A percentile compares a stretch with the other conserved stretches of the same genome.
phyloP scores from a whole-genome alignment of 1,139 yeast species.

The Saccharomyces hybrid region DNA sequence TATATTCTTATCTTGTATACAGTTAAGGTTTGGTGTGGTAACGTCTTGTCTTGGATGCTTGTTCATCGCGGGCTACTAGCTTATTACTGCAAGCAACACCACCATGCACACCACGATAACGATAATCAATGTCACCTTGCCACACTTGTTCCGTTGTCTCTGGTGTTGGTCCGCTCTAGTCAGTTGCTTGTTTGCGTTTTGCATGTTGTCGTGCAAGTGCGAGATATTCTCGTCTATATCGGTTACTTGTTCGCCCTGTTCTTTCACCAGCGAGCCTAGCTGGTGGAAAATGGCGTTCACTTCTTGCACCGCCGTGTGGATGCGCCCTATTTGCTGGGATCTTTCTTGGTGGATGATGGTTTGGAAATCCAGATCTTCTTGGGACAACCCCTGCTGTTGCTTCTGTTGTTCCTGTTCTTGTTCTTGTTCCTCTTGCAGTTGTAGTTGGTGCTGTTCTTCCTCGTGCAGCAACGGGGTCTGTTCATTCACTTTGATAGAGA shows the following conservation, averaged over 20 bases:
- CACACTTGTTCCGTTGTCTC: slow-evolving; percentile 61
- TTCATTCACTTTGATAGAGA: slow-evolving; percentile 35
- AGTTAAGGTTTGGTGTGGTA: neutral
- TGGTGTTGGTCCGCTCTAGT: slow-evolving; percentile 71
- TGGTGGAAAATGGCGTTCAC: slow-evolving; percentile 81
- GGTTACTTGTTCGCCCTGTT: slow-evolving; percentile 80
- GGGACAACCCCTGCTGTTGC: slow-evolving; percentile 32
- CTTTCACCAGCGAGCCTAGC: slow-evolving; percentile 64
- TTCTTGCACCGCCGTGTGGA: slow-evolving; percentile 72
- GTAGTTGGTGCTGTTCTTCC: slow-evolving; percentile 25
- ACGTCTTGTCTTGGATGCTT: neutral
- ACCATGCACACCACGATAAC: slow-evolving; percentile 37
- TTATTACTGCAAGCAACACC: slow-evolving; percentile 35
- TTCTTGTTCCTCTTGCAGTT: slow-evolving; percentile 19
- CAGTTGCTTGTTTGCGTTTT: slow-evolving; percentile 64
- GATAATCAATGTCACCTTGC: slow-evolving; percentile 47
- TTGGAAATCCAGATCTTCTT: slow-evolving; percentile 73
- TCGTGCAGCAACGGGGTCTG: slow-evolving; percentile 34
- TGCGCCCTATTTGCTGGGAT: slow-evolving; percentile 61
- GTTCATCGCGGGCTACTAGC: slow-evolving; percentile 15
- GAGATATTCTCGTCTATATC: slow-evolving; percentile 73
- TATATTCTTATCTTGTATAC: neutral
- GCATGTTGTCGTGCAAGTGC: slow-evolving; percentile 58
- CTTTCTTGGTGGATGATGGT: slow-evolving; percentile 61
- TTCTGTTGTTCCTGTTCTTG: neutral